A percentile compares a stretch with the other conserved stretches of the same genome.
Conservation (phyloP, 2,329 filamentous ascomycete species). For the Parastagonospora nodorum region DNA sequence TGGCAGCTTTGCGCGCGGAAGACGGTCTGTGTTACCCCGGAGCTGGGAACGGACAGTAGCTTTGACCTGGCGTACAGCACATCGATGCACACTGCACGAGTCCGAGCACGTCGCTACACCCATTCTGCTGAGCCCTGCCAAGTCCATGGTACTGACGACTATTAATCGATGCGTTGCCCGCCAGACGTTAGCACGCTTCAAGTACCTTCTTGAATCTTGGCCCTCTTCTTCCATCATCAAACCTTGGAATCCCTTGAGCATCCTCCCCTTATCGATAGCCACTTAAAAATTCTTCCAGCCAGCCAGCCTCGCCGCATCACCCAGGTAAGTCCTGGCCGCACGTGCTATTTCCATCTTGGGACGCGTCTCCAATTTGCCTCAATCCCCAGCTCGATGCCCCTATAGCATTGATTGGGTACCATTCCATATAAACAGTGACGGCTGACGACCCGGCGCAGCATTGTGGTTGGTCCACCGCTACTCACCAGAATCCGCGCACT, state of each 20-base stretch:
- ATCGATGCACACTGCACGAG: slow-evolving; percentile 27
- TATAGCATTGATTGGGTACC: slow-evolving; percentile 26
- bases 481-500: slow-evolving; percentile 25
- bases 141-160: slow-evolving; percentile 28
- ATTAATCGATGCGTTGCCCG: slow-evolving; percentile 33
- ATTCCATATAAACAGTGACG: slow-evolving; percentile 21
- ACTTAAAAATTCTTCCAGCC: slow-evolving; percentile 20
- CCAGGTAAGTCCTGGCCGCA: slow-evolving; percentile 22
- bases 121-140: slow-evolving; percentile 35
- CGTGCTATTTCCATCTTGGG: slow-evolving; percentile 9
- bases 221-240: slow-evolving; percentile 7
- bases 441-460: slow-evolving; percentile 34
- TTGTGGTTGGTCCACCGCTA: slow-evolving; percentile 33
- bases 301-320: slow-evolving; percentile 28
- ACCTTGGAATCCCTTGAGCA: slow-evolving; percentile 1
- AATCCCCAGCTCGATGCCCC: slow-evolving; percentile 13
- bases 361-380: slow-evolving; percentile 13
- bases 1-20: slow-evolving; percentile 25
- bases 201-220: slow-evolving; percentile 16
- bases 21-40: slow-evolving; percentile 32
- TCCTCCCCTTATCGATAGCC: slow-evolving; percentile 33
- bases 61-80: slow-evolving; percentile 28
- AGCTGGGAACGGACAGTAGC: slow-evolving; percentile 22
- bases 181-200: slow-evolving; percentile 5
- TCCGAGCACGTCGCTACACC: slow-evolving; percentile 35